Evolutionary conservation across 2,329 filamentous ascomycete species (phyloP).

Genomic region (Biscogniauxia sp.): DNA sequence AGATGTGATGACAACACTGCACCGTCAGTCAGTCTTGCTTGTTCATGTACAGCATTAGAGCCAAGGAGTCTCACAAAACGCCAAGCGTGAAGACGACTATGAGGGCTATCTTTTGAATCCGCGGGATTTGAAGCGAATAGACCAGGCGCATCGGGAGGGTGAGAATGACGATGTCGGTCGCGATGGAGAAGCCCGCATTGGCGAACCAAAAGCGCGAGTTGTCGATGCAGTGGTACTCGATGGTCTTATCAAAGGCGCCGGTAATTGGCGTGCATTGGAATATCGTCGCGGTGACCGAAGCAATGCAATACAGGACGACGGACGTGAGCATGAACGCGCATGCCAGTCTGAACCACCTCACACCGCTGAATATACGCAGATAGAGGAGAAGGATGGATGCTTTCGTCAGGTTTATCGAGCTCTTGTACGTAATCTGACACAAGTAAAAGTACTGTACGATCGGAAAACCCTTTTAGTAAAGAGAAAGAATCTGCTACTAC

Average conservation of each 20-base stretch:
- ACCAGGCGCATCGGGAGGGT: constrained; percentile 41
- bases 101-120: constrained; percentile 37
- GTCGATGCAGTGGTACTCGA: constrained; percentile 33
- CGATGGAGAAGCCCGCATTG: constrained; percentile 40
- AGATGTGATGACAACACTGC: constrained; percentile 30
- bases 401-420: constrained; percentile 34
- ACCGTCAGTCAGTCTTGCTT: constrained; percentile 5
- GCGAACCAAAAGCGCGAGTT: constrained; percentile 41
- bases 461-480: not conserved
- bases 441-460: constrained; percentile 30
- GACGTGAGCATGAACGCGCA: constrained; percentile 24
- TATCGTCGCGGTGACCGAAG: constrained; percentile 28
- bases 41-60: not conserved
- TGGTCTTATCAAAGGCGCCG: constrained; percentile 28
- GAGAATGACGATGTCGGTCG: constrained; percentile 41
- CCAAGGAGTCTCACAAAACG: constrained; percentile 35
- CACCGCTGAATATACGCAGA: constrained; percentile 30
- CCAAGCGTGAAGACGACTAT: constrained; percentile 41
- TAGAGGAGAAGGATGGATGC: constrained; percentile 33
- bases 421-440: constrained; percentile 33
- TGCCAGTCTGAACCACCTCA: constrained; percentile 30
- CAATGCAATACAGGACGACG: constrained; percentile 28
- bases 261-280: constrained; percentile 33
- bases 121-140: constrained; percentile 37
- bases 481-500: not conserved